A percentile compares a stretch with the other conserved stretches of the same genome.
Conservation (phyloP, 495 filamentous ascomycete species). For the Neurospora cerealis region DNA sequence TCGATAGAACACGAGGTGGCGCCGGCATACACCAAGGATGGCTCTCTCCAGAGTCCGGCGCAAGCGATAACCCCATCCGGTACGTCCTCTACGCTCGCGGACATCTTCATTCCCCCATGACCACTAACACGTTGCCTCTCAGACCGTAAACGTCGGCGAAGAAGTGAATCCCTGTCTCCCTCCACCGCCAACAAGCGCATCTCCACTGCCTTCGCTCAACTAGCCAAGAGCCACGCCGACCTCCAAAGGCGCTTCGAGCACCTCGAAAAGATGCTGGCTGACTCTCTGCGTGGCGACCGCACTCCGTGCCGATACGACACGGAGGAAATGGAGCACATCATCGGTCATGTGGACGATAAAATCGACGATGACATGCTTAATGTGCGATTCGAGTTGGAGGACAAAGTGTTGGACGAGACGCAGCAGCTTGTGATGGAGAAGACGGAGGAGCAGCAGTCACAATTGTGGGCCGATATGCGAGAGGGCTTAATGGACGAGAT, state of each 20-base stretch:
- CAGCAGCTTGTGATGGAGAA: background rate
- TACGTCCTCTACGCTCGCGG: background rate
- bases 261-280: background rate
- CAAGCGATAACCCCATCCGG: background rate
- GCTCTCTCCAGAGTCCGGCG: background rate
- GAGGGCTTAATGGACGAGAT: slow-evolving; percentile 1
- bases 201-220: background rate
- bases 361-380: background rate
- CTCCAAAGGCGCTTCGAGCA: background rate
- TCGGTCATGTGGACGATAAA: background rate
- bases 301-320: slow-evolving; percentile 1
- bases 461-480: background rate
- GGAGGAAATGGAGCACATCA: background rate
- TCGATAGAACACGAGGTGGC: background rate
- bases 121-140: background rate
- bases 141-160: slow-evolving; percentile 5
- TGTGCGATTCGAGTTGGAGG: slow-evolving; percentile 1
- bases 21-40: background rate
- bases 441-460: background rate
- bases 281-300: background rate
- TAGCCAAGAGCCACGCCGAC: background rate
- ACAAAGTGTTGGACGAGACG: background rate
- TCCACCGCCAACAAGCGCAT: slow-evolving; percentile 1
- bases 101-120: no score
- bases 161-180: background rate